Evolutionary conservation across 768 basidiomycete species (phyloP).

Genomic region (Mycena indigotica): DNA sequence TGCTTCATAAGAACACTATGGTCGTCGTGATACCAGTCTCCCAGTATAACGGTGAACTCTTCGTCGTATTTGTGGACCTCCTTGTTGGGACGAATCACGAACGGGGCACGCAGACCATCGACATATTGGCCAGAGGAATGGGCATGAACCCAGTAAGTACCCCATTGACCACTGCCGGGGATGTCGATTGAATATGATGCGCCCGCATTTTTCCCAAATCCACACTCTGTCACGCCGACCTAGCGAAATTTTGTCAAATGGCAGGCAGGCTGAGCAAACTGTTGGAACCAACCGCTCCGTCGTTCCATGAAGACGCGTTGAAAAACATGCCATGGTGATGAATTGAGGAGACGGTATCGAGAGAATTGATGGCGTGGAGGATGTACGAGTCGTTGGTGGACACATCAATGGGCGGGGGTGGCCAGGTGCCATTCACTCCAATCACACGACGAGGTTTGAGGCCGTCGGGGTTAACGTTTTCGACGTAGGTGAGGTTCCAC

Average conservation of each 20-base stretch:
- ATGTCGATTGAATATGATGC: conserved; percentile 79
- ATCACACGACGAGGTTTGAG: conserved; percentile 74
- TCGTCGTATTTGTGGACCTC: conserved; percentile 82
- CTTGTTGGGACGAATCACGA: conserved; percentile 70
- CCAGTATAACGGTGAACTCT: conserved; percentile 83
- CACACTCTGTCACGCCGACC: conserved; percentile 85
- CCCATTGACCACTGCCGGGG: conserved; percentile 68
- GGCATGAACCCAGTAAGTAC: conserved; percentile 82
- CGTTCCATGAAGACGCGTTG: conserved; percentile 84
- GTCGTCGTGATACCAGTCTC: conserved; percentile 92
- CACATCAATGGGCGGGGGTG: conserved; percentile 85
- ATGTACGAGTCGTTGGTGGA: conserved; percentile 70
- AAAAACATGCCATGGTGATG: conserved; percentile 98
- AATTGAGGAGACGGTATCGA: conserved; percentile 67
- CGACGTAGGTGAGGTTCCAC: conserved; percentile 91
- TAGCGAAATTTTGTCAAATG: no score
- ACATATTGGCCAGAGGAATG: conserved; percentile 68
- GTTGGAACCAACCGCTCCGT: conserved; percentile 86
- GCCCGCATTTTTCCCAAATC: conserved; percentile 71
- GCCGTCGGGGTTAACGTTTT: conserved; percentile 82
- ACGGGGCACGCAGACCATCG: conserved; percentile 88
- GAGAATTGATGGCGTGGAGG: conserved; percentile 75
- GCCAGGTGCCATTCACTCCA: conserved; percentile 93
- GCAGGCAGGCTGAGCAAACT: no score
- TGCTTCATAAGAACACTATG: conserved; percentile 61